phyloP scores from a whole-genome alignment of 164 flowering plant species.

The Umbellularia californica region DNA sequence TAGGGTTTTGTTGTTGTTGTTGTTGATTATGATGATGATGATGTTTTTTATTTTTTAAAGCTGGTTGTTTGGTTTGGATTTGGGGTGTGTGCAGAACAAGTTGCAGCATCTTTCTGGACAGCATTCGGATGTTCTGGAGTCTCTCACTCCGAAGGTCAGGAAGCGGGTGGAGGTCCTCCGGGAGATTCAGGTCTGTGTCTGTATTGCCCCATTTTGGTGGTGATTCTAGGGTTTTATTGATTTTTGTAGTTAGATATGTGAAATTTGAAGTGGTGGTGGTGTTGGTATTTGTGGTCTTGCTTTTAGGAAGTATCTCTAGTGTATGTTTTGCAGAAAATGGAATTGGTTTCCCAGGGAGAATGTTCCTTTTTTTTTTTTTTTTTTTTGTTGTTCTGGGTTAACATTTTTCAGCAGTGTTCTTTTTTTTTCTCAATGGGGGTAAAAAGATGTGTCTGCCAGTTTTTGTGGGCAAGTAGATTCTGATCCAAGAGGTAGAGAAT shows the following conservation, averaged over 20 bases:
- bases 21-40: neutral
- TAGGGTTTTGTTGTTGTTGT: neutral
- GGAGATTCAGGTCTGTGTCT: slow-evolving; percentile 37
- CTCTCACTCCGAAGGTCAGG: slow-evolving; percentile 36
- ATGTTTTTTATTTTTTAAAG: neutral
- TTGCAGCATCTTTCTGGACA: slow-evolving; percentile 38
- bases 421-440: too few relatives aligned
- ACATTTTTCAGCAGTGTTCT: neutral
- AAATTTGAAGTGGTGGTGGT: too few relatives aligned
- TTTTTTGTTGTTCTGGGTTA: neutral
- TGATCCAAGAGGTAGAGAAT: too few relatives aligned
- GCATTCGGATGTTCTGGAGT: slow-evolving; percentile 39
- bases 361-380: too few relatives aligned
- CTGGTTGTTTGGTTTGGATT: neutral
- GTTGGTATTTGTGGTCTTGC: neutral
- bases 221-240: neutral
- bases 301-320: too few relatives aligned
- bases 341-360: neutral
- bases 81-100: slow-evolving; percentile 28
- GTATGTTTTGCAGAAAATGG: neutral
- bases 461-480: too few relatives aligned
- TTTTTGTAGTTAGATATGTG: neutral
- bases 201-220: too few relatives aligned
- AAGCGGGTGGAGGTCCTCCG: slow-evolving; percentile 44
- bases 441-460: too few relatives aligned